These are phyloP conservation scores for Rhodamnia argentea DNA, from an alignment of 345 rosid species.

Conservation along the genomic window DNA sequence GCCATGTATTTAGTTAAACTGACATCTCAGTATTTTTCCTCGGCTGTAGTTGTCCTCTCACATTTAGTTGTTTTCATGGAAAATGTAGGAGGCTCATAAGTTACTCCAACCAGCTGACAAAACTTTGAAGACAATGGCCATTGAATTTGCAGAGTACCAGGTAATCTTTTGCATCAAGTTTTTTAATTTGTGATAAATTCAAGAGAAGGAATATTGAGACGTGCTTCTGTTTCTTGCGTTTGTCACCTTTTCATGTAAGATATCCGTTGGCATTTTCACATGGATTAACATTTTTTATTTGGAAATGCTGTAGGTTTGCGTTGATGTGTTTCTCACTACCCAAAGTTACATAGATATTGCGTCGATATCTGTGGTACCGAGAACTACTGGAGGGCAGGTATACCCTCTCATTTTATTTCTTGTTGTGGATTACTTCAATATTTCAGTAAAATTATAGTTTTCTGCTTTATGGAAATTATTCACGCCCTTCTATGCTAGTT, in stretches of 20 bases:
- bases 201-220: background rate
- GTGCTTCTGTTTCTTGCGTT: background rate
- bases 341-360: conserved; percentile 89
- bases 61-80: background rate
- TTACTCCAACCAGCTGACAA: conserved; percentile 92
- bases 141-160: conserved; percentile 99
- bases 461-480: background rate
- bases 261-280: background rate
- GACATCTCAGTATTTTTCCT: background rate
- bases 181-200: background rate
- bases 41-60: background rate
- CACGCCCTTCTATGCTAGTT: background rate
- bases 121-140: conserved; percentile 86
- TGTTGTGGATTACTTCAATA: background rate
- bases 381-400: conserved; percentile 98
- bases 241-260: background rate
- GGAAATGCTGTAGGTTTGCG: conserved; percentile 66
- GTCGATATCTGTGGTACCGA: conserved; percentile 81
- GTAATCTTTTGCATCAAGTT: conserved; percentile 17
- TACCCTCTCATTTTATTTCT: background rate
- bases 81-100: conserved; percentile 81
- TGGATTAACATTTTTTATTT: background rate
- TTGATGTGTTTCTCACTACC: conserved; percentile 80
- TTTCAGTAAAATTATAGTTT: background rate
- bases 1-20: background rate